phyloP scores from a whole-genome alignment of 1,284 basidiomycete species.

The Somion occarium region DNA sequence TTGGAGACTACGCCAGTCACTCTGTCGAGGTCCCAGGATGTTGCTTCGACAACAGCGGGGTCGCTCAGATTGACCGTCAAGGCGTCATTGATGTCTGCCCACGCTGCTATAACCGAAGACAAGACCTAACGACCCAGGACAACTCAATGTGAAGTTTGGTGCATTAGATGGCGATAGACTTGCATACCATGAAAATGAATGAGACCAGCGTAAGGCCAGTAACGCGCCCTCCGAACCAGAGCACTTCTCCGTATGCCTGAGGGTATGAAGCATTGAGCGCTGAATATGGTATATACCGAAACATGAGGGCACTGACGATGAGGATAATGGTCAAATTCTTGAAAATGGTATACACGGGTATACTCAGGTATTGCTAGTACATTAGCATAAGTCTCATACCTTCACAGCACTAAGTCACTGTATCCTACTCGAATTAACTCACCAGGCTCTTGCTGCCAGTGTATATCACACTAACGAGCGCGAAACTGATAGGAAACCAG shows the following conservation, averaged over 20 bases:
- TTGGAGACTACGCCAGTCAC: constrained; percentile 49
- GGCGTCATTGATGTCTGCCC: constrained; percentile 74
- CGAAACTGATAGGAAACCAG: constrained; percentile 94
- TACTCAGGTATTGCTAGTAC: constrained; percentile 83
- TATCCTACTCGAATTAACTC: constrained; percentile 27
- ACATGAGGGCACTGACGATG: constrained; percentile 56
- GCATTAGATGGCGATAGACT: too few species aligned
- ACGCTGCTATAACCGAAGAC: constrained; percentile 95
- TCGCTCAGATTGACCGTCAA: constrained; percentile 34
- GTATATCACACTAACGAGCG: constrained; percentile 95
- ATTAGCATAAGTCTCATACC: constrained; percentile 2
- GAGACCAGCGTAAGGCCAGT: constrained; percentile 86
- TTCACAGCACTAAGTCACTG: neutral
- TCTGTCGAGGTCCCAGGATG: constrained; percentile 36
- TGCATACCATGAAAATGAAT: constrained; percentile 86
- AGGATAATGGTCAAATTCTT: constrained; percentile 99
- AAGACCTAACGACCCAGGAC: constrained; percentile 53
- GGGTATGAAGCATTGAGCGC: neutral
- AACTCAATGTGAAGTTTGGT: neutral
- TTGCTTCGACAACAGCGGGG: constrained; percentile 34
- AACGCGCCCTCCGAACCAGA: constrained; percentile 94
- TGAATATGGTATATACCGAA: neutral
- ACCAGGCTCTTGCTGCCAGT: constrained; percentile 97
- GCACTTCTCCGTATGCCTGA: constrained; percentile 95
- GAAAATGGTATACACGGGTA: constrained; percentile 97